These are phyloP conservation scores for Ophiognomonia clavigignenti-juglandacearum DNA, from an alignment of 2,329 filamentous ascomycete species.

Conservation along the genomic window DNA sequence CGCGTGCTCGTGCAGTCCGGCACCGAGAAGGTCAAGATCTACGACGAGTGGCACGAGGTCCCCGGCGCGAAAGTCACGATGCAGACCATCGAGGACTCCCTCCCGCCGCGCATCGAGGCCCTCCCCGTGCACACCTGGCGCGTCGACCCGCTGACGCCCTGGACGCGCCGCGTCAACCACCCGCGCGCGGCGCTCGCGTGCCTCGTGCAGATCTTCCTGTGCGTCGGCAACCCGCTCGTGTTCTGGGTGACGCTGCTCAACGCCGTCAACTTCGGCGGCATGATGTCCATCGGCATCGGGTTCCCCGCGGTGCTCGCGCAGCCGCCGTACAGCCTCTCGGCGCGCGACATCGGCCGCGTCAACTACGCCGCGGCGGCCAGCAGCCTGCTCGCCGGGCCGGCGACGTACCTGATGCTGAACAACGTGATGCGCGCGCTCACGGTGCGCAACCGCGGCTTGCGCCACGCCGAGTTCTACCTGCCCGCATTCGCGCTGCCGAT, in stretches of 20 bases:
- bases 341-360: slow-evolving; percentile 4
- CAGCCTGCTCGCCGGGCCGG: slow-evolving; percentile 17
- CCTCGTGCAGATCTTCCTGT: slow-evolving; percentile 21
- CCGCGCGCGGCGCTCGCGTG: slow-evolving; percentile 16
- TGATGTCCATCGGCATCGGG: slow-evolving; percentile 21
- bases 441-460: slow-evolving; percentile 20
- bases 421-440: slow-evolving; percentile 20
- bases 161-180: slow-evolving; percentile 10
- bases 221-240: slow-evolving; percentile 23
- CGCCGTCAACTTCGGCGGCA: slow-evolving; percentile 21
- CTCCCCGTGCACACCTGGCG: slow-evolving; percentile 7
- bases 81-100: slow-evolving; percentile 10
- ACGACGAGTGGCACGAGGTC: slow-evolving; percentile 26
- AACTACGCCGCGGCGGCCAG: slow-evolving; percentile 17
- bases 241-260: slow-evolving; percentile 23
- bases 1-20: slow-evolving; percentile 32
- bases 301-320: slow-evolving; percentile 17
- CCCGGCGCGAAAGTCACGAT: slow-evolving; percentile 11
- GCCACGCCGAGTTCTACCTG: slow-evolving; percentile 24
- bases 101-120: slow-evolving; percentile 1
- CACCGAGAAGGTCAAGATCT: slow-evolving; percentile 33
- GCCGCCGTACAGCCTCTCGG: slow-evolving; percentile 17
- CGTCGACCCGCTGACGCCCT: slow-evolving; percentile 4
- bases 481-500: slow-evolving; percentile 21
- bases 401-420: slow-evolving; percentile 13